A percentile compares a stretch with the other conserved stretches of the same genome.
Conservation (phyloP, 345 rosid species). For the Fremontodendron californicum region DNA sequence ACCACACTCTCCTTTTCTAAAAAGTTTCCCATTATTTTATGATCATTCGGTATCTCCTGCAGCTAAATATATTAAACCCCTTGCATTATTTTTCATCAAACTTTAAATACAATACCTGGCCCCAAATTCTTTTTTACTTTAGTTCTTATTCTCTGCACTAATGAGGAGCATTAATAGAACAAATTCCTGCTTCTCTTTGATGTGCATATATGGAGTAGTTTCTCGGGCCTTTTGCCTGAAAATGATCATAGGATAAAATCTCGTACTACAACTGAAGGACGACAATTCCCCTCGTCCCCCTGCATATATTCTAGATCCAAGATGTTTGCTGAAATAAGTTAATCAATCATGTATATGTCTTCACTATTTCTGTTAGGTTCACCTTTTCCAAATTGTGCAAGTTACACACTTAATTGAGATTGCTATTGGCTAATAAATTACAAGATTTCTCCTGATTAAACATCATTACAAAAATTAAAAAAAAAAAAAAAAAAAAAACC, state of each 20-base stretch:
- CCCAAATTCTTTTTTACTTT: background rate
- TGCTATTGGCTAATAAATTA: background rate
- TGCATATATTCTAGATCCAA: background rate
- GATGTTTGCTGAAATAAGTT: background rate
- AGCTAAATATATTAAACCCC: background rate
- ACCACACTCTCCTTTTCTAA: slow-evolving; percentile 38
- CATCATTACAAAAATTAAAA: no score
- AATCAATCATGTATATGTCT: background rate
- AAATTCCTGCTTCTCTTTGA: background rate
- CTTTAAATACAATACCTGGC: background rate
- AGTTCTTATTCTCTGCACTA: background rate
- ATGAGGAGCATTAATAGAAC: background rate
- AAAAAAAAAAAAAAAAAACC: no score
- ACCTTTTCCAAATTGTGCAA: background rate
- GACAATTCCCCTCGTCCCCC: background rate
- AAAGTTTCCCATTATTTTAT: slow-evolving; percentile 40
- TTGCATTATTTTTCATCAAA: background rate
- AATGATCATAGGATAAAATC: background rate
- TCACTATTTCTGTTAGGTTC: background rate
- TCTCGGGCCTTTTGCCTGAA: background rate
- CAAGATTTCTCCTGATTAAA: background rate
- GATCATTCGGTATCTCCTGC: slow-evolving; percentile 1
- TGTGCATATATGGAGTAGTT: background rate
- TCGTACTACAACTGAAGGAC: background rate
- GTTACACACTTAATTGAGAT: no score